Evolutionary conservation across 2,329 filamentous ascomycete genomes (phyloP), one percentile per base, ranked within the genome.

Genomic region (Clarireedia paspali): DNA sequence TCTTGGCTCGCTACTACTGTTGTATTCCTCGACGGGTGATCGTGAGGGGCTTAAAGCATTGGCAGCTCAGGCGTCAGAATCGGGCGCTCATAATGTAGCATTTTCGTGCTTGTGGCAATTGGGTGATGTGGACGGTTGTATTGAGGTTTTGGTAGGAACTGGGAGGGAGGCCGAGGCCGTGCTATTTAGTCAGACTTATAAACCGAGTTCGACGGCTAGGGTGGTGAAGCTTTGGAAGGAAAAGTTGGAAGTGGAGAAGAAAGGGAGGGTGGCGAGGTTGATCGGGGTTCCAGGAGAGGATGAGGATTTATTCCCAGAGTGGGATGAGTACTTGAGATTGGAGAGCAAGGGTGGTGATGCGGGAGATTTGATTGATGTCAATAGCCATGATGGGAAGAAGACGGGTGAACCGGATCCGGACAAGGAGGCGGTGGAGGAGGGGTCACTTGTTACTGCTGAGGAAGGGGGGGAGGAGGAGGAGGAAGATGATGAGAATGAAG

Each of bases 131-230:
- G 82, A 89, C 27, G 87, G 81, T 20, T 96, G 91, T 68, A 83
- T 92, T 23, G 83, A 90, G 56, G 79, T 95, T 6, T 81, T 99
- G 10, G 78, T 83, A 48, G 84, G 85, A 70, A 96, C 92, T 0
- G 85, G 85, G 62, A 82, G 94, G 47, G 74, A 85, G 38, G 86
- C 91, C 0, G 94, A 99, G 73, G 89, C 94, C 0, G 91, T 91
- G 0, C 78, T 99, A 27, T 95, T 97, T 70, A 84, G 90, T 4
- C 92, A 97, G 73, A 99, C 92, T 2, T 99, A 97, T 74, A 94
- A 91, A 75, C 94, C 94, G 0, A 91, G 87, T 60, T 71, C 85
- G 27, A 82, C 89, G 14, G 74, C 79, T 1, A 79, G 77, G 1
- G 77, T 91, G 0, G 90, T 89, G 5, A 77, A 78, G 58, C 74